These are phyloP conservation scores for Chaetoscypha palmicola DNA, from an alignment of 2,329 filamentous ascomycete genomes.

Conservation along the genomic window DNA sequence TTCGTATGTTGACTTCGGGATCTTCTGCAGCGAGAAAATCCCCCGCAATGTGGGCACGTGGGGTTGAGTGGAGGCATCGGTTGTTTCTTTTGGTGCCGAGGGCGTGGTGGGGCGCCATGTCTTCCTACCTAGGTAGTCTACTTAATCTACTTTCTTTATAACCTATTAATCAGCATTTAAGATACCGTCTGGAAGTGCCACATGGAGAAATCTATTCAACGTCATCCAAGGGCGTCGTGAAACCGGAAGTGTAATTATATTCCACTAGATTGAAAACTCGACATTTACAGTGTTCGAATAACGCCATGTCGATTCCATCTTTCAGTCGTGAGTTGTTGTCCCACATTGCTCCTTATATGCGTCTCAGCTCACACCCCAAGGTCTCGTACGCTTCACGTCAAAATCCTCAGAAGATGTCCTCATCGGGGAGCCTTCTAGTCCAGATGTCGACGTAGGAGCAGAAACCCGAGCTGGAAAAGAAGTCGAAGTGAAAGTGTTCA, in stretches of 20 bases:
- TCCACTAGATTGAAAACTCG: not conserved
- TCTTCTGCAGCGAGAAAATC: conserved; percentile 3
- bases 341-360: not conserved
- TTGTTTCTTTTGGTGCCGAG: conserved; percentile 5
- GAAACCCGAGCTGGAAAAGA: conserved; percentile 50
- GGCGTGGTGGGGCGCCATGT: conserved; percentile 6
- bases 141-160: no score
- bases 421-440: conserved; percentile 49
- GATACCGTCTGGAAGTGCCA: conserved; percentile 7
- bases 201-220: no score
- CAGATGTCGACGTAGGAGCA: conserved; percentile 48
- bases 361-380: conserved; percentile 34
- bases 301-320: conserved; percentile 16
- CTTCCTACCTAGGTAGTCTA: no score
- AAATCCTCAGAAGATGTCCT: conserved; percentile 43
- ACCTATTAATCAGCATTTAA: conserved; percentile 1
- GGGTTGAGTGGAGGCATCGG: not conserved
- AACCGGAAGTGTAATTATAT: no score
- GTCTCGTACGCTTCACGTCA: conserved; percentile 53
- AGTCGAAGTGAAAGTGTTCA: conserved; percentile 49
- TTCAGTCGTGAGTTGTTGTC: conserved; percentile 19
- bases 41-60: conserved; percentile 15
- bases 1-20: conserved; percentile 11
- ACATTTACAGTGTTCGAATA: not conserved
- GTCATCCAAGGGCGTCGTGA: no score